Percentiles rank a stretch among this genome's conserved stretches.
These are phyloP conservation scores for Postia placenta DNA, from an alignment of 768 basidiomycete genomes.

Conservation along the genomic window DNA sequence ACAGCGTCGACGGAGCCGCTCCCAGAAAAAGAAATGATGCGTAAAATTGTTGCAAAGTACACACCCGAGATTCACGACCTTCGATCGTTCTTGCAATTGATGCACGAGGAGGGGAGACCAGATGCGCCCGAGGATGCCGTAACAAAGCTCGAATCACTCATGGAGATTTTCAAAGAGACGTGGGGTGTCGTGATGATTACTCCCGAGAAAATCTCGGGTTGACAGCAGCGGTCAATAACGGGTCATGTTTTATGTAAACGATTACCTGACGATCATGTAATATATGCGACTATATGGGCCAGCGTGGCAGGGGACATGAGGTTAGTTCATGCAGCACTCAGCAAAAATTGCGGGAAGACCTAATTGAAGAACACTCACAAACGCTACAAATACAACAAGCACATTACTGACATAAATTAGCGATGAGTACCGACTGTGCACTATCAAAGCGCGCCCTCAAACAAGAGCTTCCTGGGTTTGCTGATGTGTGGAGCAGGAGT, in stretches of 20 bases:
- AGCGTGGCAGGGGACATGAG: background rate
- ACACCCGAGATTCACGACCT: background rate
- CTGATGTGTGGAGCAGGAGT: constrained; percentile 29
- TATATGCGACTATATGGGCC: background rate
- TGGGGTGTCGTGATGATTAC: background rate
- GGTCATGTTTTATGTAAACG: too few relatives aligned
- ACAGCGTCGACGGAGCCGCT: too few relatives aligned
- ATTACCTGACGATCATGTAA: too few relatives aligned
- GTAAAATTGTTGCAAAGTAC: background rate
- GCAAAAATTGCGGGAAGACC: too few relatives aligned
- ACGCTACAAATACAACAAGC: constrained; percentile 2
- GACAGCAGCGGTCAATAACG: too few relatives aligned
- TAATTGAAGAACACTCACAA: too few relatives aligned
- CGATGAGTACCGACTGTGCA: background rate
- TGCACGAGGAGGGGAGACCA: background rate
- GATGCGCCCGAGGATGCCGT: background rate
- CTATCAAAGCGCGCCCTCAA: constrained; percentile 30
- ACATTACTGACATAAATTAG: constrained; percentile 3
- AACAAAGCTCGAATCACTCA: background rate
- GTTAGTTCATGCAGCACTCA: too few relatives aligned
- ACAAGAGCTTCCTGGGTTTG: constrained; percentile 32
- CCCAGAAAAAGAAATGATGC: too few relatives aligned
- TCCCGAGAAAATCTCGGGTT: too few relatives aligned
- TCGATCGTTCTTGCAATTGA: background rate
- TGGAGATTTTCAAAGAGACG: background rate